A percentile compares a stretch with the other conserved stretches of the same genome.
Evolutionary conservation across 257 asterid species (phyloP).

Genomic region (Lycium ferocissimum): DNA sequence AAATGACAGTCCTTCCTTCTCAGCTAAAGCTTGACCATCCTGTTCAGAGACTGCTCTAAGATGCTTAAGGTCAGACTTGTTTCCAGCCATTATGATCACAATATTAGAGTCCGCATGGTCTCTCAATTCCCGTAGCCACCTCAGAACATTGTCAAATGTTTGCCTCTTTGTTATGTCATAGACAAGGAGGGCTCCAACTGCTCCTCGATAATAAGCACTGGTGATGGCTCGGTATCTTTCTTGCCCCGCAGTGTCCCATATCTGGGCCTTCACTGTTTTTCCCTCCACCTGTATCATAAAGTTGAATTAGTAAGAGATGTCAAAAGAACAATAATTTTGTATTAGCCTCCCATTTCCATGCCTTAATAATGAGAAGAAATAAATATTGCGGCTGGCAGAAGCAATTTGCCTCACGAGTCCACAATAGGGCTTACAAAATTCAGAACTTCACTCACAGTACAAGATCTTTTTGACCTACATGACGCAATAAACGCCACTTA

Average conservation of each 20-base stretch:
- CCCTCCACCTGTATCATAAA: slow-evolving; percentile 63
- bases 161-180: slow-evolving; percentile 81
- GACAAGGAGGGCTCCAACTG: slow-evolving; percentile 84
- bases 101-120: slow-evolving; percentile 85
- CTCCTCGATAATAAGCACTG: slow-evolving; percentile 88
- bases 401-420: background rate
- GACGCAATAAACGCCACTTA: background rate
- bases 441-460: background rate
- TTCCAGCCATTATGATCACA: slow-evolving; percentile 81
- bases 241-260: slow-evolving; percentile 92
- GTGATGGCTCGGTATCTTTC: slow-evolving; percentile 86
- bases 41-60: slow-evolving; percentile 70
- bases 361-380: slow-evolving; percentile 16
- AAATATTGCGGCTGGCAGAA: background rate
- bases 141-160: slow-evolving; percentile 73
- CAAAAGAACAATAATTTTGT: slow-evolving; percentile 2
- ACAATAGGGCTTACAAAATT: background rate
- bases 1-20: slow-evolving; percentile 82
- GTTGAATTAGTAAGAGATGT: slow-evolving; percentile 27
- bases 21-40: slow-evolving; percentile 75
- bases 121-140: slow-evolving; percentile 87
- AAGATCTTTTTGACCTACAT: background rate
- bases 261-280: slow-evolving; percentile 81
- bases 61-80: slow-evolving; percentile 83
- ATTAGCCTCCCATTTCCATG: background rate